Evolutionary conservation across 116 monocot species (phyloP).

Genomic region (Trichopus zeylanicus): DNA sequence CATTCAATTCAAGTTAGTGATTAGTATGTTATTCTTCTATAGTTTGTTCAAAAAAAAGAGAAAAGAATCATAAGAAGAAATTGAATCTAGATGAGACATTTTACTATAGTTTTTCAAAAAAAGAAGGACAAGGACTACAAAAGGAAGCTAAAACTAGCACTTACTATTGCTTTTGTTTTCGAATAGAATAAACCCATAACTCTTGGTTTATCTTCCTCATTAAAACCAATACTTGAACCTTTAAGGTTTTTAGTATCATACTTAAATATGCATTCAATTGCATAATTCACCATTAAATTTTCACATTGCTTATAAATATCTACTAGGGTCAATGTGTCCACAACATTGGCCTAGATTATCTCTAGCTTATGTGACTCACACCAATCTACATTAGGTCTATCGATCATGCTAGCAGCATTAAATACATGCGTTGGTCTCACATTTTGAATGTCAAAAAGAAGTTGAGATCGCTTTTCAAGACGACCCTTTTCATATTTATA

Average conservation of each 20-base stretch:
- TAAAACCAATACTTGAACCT: constrained; percentile 60
- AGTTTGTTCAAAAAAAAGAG: no score
- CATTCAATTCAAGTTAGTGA: no score
- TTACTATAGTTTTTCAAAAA: no score
- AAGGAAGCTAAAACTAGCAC: background rate
- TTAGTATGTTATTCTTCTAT: no score
- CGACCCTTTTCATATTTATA: constrained; percentile 58
- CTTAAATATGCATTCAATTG: constrained; percentile 68
- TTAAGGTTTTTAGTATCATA: constrained; percentile 47
- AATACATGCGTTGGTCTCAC: constrained; percentile 69
- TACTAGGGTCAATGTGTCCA: constrained; percentile 53
- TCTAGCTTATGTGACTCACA: constrained; percentile 62
- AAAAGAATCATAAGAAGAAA: background rate
- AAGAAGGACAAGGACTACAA: no score
- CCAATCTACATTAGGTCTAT: constrained; percentile 66
- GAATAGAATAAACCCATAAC: constrained; percentile 60
- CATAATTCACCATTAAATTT: constrained; percentile 57
- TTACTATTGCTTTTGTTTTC: constrained; percentile 70
- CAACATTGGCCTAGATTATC: constrained; percentile 57
- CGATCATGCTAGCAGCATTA: constrained; percentile 68
- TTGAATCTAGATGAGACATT: no score
- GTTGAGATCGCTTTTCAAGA: constrained; percentile 38
- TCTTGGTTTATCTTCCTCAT: constrained; percentile 56
- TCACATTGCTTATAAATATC: constrained; percentile 53
- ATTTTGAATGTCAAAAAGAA: constrained; percentile 41